A percentile compares a stretch with the other conserved stretches of the same genome.
Evolutionary conservation across 306 rosid species (phyloP).

Genomic region (Albizia julibrissin): DNA sequence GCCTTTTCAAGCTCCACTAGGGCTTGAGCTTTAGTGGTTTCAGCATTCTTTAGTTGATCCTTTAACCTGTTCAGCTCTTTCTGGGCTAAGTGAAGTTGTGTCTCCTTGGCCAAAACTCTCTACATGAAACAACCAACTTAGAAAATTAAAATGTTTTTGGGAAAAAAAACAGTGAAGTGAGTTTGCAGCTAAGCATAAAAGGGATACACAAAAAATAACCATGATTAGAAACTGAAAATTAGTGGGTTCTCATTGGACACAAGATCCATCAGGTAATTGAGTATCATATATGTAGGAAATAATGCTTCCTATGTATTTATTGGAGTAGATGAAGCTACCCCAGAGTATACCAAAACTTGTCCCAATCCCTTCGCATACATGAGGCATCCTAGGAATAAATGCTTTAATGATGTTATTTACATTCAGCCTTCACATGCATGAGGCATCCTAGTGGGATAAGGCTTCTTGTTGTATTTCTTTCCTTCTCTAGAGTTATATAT

Average conservation of each 20-base stretch:
- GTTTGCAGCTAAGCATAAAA: neutral
- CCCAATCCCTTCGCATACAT: neutral
- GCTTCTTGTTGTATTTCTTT: neutral
- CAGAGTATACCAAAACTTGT: neutral
- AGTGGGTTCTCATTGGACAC: neutral
- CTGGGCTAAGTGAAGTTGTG: constrained; percentile 75
- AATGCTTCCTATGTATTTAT: neutral
- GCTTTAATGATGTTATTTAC: neutral
- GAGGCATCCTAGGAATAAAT: neutral
- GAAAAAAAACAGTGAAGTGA: neutral
- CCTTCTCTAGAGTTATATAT: neutral
- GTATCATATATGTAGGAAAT: constrained; percentile 5
- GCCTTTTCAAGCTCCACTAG: constrained; percentile 80
- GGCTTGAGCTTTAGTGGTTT: constrained; percentile 82
- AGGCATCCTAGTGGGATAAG: too few relatives aligned
- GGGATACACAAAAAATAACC: constrained; percentile 7
- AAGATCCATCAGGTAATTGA: neutral
- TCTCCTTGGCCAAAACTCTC: constrained; percentile 89
- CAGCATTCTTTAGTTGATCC: constrained; percentile 83
- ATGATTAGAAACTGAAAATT: neutral
- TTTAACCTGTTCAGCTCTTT: constrained; percentile 84
- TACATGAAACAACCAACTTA: constrained; percentile 43
- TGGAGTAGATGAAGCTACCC: neutral
- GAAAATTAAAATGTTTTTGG: neutral
- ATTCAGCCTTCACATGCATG: neutral